A percentile compares a stretch with the other conserved stretches of the same genome.
phyloP scores from a whole-genome alignment of 352 stramenopile genomes.

The Sclerospora graminicola region DNA sequence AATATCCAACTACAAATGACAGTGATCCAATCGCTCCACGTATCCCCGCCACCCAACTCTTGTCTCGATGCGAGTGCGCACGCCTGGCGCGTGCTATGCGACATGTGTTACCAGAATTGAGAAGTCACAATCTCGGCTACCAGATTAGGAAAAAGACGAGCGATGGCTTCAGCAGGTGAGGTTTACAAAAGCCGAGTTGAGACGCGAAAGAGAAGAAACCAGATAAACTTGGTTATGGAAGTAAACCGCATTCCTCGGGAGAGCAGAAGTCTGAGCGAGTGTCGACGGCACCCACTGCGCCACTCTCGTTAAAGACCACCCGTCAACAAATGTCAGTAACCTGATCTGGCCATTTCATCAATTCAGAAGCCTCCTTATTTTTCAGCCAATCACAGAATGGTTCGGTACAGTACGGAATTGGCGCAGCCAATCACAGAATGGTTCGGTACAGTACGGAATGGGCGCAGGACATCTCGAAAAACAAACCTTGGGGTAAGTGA shows the following conservation, averaged over 20 bases:
- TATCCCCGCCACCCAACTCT: too few relatives aligned
- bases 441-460: neutral
- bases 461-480: neutral
- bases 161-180: constrained; percentile 25
- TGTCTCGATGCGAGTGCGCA: constrained; percentile 10
- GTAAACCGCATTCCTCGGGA: constrained; percentile 13
- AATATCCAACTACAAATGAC: too few relatives aligned
- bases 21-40: too few relatives aligned
- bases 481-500: neutral
- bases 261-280: constrained; percentile 24
- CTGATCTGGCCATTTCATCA: too few relatives aligned
- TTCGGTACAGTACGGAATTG: neutral
- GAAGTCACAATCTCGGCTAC: too few relatives aligned
- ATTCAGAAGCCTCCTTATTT: neutral
- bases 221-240: constrained; percentile 12
- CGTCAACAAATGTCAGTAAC: constrained; percentile 12
- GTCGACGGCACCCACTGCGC: constrained; percentile 24
- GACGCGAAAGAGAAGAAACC: constrained; percentile 18
- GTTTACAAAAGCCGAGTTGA: constrained; percentile 22
- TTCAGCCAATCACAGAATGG: neutral
- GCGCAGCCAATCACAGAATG: neutral
- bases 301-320: constrained; percentile 22
- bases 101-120: constrained; percentile 16
- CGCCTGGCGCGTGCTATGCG: constrained; percentile 19
- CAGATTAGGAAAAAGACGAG: constrained; percentile 27